Evolutionary conservation across 257 asterid species (phyloP).

Genomic region (Solanum corneliomulleri): DNA sequence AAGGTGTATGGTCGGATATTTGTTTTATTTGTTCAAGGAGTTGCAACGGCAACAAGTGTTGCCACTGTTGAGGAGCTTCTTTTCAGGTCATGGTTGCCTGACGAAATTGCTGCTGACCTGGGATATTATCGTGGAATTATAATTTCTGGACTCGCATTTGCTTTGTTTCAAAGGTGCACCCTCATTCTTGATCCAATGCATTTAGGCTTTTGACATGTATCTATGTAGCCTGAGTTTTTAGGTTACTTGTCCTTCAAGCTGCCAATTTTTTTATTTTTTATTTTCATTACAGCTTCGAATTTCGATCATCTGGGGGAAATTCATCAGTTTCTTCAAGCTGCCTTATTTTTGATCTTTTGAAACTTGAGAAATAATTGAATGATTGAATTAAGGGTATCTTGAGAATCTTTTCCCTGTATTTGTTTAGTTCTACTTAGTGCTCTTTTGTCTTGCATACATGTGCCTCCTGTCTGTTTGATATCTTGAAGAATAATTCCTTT

Average conservation of each 20-base stretch:
- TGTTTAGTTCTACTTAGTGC: background rate
- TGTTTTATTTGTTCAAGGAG: slow-evolving; percentile 36
- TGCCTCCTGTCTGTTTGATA: background rate
- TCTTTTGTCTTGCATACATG: background rate
- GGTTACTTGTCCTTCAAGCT: background rate
- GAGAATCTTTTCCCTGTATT: background rate
- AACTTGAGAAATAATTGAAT: background rate
- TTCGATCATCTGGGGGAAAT: background rate
- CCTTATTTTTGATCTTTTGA: background rate
- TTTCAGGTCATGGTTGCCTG: slow-evolving; percentile 90
- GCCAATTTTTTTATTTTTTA: background rate
- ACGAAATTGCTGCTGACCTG: slow-evolving; percentile 74
- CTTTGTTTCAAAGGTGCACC: slow-evolving; percentile 62
- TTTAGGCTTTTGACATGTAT: background rate
- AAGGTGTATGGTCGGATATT: slow-evolving; percentile 40
- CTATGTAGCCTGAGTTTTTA: background rate
- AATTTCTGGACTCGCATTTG: slow-evolving; percentile 70
- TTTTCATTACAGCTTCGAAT: background rate
- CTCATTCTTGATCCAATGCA: background rate
- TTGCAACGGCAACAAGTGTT: slow-evolving; percentile 51
- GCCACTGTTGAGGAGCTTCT: slow-evolving; percentile 79
- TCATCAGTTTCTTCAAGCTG: background rate
- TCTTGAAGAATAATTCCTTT: too few relatives aligned
- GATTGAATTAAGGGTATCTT: background rate
- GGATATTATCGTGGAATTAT: slow-evolving; percentile 68